phyloP scores from a whole-genome alignment of 2,329 filamentous ascomycete genomes.

The Xylaria sp. region DNA sequence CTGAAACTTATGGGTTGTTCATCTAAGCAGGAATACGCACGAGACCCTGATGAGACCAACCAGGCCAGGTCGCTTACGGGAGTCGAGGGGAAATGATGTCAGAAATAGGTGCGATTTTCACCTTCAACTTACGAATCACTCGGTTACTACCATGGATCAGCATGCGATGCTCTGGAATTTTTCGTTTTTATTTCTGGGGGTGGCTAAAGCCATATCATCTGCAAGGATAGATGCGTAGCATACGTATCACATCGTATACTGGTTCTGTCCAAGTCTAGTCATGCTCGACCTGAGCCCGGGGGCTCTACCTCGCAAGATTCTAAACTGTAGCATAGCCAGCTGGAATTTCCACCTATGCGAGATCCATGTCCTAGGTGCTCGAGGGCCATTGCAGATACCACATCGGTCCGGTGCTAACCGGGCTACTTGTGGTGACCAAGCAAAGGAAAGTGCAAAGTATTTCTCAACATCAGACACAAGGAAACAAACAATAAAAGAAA shows the following conservation, averaged over 20 bases:
- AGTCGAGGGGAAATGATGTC: constrained; percentile 2
- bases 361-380: constrained; percentile 28
- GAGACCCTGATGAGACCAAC: background rate
- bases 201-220: constrained; percentile 43
- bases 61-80: background rate
- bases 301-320: constrained; percentile 30
- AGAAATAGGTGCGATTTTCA: background rate
- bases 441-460: constrained; percentile 48
- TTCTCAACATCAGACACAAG: constrained; percentile 47
- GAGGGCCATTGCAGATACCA: constrained; percentile 30
- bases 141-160: background rate
- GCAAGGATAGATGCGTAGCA: constrained; percentile 36
- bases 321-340: constrained; percentile 32
- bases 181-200: constrained; percentile 45
- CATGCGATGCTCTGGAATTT: constrained; percentile 38
- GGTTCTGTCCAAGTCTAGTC: constrained; percentile 35
- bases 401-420: constrained; percentile 20
- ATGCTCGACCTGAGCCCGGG: constrained; percentile 24
- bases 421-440: constrained; percentile 44
- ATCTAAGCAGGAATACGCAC: background rate
- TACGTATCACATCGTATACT: constrained; percentile 33
- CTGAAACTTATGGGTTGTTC: background rate
- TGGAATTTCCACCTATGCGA: constrained; percentile 30
- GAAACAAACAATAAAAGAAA: constrained; percentile 45
- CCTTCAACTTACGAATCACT: background rate